Base-by-base conservation (phyloP, 306 rosid species). In the Acacia crassicarpa region DNA sequence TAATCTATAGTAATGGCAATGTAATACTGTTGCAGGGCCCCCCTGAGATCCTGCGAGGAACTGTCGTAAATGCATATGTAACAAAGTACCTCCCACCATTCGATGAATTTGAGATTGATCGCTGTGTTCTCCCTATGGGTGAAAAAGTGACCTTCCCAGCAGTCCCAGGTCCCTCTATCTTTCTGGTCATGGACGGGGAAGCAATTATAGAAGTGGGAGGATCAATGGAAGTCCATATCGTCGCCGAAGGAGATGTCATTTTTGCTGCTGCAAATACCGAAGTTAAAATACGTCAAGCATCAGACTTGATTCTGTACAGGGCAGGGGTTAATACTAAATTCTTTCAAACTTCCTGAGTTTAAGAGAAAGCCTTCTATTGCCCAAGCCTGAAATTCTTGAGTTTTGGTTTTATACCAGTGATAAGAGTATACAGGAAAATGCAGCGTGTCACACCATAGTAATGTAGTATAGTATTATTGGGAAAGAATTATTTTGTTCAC, bases 31-130 rank as follows among this genome's bases (percentile, higher is more conserved):
- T 58, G 83, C 88, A 93, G 94, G 97, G 95, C 6, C 79, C 41
- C 69, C 95, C 95, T 15, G 89, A 91, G 54, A 91, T 93, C 17
- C 83, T 93, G 58, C 48, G 72, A 76, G 97, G 95, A 82, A 82
- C 83, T 70, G 72, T 86, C 2, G 0, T 88, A 54, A 89, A 85
- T 79, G 73, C 84, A 33, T 86, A 81, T 70, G 88, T 91, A 22
- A 91, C 71, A 8, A 89, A 81, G 85, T 93, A 91, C 66, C 66
- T 72, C 62, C 94, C 97, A 3, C 97, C 95, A 9, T 91, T 91
- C 17, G 94, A 93, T 2, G 97, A 93, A 84, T 93, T 93, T 53
- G 97, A 93, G 87, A 87, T 91, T 7, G 97, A 93, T 69, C 68
- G 80, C 0, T 89, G 97, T 48, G 68, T 75, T 74, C 89, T 93